phyloP scores from a whole-genome alignment of 495 filamentous ascomycete genomes.

The Xylaria venustula region DNA sequence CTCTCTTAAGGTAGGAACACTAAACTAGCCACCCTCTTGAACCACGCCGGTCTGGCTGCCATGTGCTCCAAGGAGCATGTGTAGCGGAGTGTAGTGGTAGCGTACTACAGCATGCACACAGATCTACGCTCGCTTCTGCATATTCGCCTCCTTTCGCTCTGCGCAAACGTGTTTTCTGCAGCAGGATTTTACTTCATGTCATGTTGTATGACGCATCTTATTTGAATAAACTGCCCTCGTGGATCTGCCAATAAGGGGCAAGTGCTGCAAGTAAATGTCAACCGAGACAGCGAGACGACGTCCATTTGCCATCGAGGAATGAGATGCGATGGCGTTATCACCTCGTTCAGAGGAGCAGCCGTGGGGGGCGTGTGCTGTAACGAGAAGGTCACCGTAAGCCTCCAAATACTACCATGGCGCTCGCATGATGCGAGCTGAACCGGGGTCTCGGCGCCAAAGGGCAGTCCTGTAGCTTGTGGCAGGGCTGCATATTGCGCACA shows the following conservation, averaged over 20 bases:
- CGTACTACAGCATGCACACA: neutral
- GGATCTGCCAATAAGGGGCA: neutral
- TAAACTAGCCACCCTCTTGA: neutral
- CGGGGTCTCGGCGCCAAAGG: slow-evolving; percentile 2
- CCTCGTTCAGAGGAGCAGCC: neutral
- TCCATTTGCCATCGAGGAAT: neutral
- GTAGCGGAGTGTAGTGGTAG: neutral
- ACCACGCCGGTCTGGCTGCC: neutral
- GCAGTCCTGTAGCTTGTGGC: neutral
- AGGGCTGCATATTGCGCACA: slow-evolving; percentile 6
- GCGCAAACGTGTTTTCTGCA: neutral
- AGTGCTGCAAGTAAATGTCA: slow-evolving; percentile 11
- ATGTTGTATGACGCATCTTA: slow-evolving; percentile 12
- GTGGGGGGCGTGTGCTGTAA: neutral
- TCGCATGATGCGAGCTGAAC: neutral
- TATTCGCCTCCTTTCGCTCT: neutral
- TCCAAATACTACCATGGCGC: neutral
- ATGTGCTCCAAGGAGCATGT: neutral
- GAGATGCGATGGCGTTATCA: slow-evolving; percentile 2
- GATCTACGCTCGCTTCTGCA: slow-evolving; percentile 1
- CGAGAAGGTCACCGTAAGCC: neutral
- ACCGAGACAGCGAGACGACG: neutral
- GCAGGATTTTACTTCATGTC: neutral
- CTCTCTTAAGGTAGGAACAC: too few relatives aligned
- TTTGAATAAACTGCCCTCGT: slow-evolving; percentile 2